These are phyloP conservation scores for Cornus suecica DNA, from an alignment of 148 eudicot species.

Conservation along the genomic window DNA sequence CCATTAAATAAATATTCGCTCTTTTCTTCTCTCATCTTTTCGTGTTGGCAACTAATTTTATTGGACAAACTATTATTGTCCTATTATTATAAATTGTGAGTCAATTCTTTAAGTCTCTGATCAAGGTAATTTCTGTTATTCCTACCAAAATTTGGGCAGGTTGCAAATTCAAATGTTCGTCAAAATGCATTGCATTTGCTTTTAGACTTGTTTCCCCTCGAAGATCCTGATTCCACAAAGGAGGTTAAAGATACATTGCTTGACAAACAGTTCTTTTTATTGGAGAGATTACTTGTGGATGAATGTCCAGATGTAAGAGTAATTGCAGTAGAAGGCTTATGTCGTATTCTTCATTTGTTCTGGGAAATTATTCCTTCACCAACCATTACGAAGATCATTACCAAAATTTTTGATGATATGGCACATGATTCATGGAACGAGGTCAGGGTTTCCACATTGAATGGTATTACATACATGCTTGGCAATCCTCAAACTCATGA, in stretches of 20 bases:
- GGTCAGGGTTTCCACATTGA: constrained; percentile 85
- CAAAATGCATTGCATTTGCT: constrained; percentile 89
- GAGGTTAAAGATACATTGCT: constrained; percentile 77
- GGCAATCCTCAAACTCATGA: constrained; percentile 95
- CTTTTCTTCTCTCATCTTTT: neutral
- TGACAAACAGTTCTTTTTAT: constrained; percentile 74
- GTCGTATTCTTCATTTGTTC: constrained; percentile 80
- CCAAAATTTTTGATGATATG: constrained; percentile 76
- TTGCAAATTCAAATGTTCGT: constrained; percentile 97
- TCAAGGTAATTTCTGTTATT: neutral
- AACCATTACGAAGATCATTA: constrained; percentile 69
- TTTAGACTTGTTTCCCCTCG: constrained; percentile 87
- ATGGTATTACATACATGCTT: constrained; percentile 74
- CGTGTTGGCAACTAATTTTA: too few species aligned
- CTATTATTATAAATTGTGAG: neutral
- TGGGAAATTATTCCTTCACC: constrained; percentile 94
- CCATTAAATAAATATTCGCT: neutral
- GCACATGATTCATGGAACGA: constrained; percentile 58
- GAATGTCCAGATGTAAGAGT: constrained; percentile 86
- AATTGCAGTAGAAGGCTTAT: constrained; percentile 91
- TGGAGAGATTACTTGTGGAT: constrained; percentile 75
- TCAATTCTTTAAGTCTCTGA: neutral
- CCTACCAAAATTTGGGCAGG: constrained; percentile 41
- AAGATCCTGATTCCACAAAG: constrained; percentile 91
- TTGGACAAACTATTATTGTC: neutral